A percentile compares a stretch with the other conserved stretches of the same genome.
Conservation (phyloP, 2,329 filamentous ascomycete genomes). For the Colletotrichum filicis region DNA sequence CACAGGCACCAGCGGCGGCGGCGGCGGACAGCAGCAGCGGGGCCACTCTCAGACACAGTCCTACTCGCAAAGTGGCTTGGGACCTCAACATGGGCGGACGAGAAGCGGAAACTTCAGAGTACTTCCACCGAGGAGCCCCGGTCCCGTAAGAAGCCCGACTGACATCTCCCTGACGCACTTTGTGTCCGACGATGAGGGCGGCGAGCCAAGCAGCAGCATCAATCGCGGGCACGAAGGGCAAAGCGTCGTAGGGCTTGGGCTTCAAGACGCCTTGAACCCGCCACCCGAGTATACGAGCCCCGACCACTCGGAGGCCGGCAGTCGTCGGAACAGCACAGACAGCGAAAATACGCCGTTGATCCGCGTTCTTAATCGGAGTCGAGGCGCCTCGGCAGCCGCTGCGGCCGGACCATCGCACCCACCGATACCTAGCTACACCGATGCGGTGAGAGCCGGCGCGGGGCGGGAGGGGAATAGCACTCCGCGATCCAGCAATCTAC, state of each 20-base stretch:
- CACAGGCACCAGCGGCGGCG: constrained; percentile 51
- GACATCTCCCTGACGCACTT: constrained; percentile 95
- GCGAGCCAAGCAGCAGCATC: constrained; percentile 69
- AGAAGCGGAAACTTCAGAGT: constrained; percentile 83
- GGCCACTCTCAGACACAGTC: constrained; percentile 57
- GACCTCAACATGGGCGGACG: constrained; percentile 76
- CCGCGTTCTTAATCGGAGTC: constrained; percentile 60
- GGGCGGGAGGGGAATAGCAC: constrained; percentile 57
- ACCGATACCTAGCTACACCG: constrained; percentile 86
- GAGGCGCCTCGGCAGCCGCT: constrained; percentile 60
- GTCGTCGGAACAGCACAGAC: constrained; percentile 67
- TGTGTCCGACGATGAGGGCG: constrained; percentile 76
- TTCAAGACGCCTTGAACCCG: constrained; percentile 69
- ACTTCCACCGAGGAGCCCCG: constrained; percentile 83
- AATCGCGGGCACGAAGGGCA: constrained; percentile 41
- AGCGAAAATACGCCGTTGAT: constrained; percentile 66
- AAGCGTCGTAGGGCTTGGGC: constrained; percentile 52
- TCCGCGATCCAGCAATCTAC: constrained; percentile 21
- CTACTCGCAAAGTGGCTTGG: constrained; percentile 48
- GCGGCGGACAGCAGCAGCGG: constrained; percentile 45
- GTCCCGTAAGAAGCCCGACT: constrained; percentile 89
- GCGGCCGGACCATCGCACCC: constrained; percentile 53
- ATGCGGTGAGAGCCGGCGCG: constrained; percentile 71
- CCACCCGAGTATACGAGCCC: constrained; percentile 80
- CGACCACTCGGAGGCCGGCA: constrained; percentile 66